Evolutionary conservation across 2,329 filamentous ascomycete species (phyloP).

Genomic region (Keithomyces neogunnii): DNA sequence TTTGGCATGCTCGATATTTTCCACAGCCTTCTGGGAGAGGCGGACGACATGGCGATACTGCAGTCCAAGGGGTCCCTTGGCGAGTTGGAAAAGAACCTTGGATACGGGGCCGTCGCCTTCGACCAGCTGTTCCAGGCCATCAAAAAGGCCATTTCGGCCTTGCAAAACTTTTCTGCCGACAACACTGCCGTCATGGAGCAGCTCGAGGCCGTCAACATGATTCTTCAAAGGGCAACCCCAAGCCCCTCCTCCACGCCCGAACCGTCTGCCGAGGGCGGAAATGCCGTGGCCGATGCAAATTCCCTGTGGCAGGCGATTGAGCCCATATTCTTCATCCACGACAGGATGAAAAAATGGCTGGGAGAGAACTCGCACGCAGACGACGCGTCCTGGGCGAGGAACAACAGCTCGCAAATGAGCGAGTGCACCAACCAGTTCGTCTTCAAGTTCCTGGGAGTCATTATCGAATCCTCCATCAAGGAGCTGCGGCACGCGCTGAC

Average conservation of each 20-base stretch:
- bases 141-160: constrained; percentile 15
- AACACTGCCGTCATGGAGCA: constrained; percentile 15
- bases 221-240: constrained; percentile 18
- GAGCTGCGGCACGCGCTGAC: constrained; percentile 69
- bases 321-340: constrained; percentile 59
- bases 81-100: constrained; percentile 68
- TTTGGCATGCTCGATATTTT: constrained; percentile 55
- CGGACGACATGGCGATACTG: constrained; percentile 31
- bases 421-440: constrained; percentile 89
- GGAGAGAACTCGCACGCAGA: constrained; percentile 57
- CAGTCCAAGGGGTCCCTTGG: constrained; percentile 53
- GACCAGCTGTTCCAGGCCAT: constrained; percentile 21
- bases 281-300: constrained; percentile 11
- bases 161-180: constrained; percentile 16
- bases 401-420: constrained; percentile 14
- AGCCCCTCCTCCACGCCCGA: constrained; percentile 7
- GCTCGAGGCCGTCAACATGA: constrained; percentile 16
- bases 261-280: constrained; percentile 7
- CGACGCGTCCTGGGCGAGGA: constrained; percentile 10
- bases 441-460: constrained; percentile 76
- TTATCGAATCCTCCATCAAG: constrained; percentile 79
- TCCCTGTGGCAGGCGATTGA: constrained; percentile 78
- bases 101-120: constrained; percentile 35
- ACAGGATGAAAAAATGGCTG: constrained; percentile 32
- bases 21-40: constrained; percentile 56